Evolutionary conservation across 108 stramenopile species (phyloP).

Genomic region (Seminavis robusta): DNA sequence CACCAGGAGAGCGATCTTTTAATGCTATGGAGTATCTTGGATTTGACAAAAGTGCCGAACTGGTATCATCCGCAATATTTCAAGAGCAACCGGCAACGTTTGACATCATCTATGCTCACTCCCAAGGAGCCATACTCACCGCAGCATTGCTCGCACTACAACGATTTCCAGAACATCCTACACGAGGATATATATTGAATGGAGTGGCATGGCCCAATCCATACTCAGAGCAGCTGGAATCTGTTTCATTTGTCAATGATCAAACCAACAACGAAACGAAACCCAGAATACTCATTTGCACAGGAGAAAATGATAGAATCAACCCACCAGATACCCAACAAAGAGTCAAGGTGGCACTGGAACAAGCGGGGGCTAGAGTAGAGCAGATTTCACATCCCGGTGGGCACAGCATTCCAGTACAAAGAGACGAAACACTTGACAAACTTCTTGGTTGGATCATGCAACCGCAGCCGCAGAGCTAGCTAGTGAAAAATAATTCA

Average conservation of each 20-base stretch:
- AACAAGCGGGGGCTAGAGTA: conserved; percentile 38
- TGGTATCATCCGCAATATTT: conserved; percentile 32
- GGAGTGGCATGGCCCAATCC: conserved; percentile 82
- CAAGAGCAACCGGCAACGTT: conserved; percentile 23
- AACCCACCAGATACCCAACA: conserved; percentile 62
- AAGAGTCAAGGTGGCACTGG: conserved; percentile 42
- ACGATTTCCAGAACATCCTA: conserved; percentile 31
- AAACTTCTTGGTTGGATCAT: neutral
- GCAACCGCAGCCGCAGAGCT: neutral
- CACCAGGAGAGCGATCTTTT: conserved; percentile 69
- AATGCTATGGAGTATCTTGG: conserved; percentile 66
- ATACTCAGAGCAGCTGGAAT: conserved; percentile 28
- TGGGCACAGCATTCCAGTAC: conserved; percentile 64
- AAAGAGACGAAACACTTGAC: conserved; percentile 6
- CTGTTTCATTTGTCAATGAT: conserved; percentile 4
- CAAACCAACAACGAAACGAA: neutral
- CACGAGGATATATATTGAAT: conserved; percentile 62
- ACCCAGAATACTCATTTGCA: conserved; percentile 46
- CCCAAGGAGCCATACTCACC: conserved; percentile 78
- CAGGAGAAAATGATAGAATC: conserved; percentile 60
- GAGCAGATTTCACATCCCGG: conserved; percentile 51
- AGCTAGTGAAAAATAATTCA: no score
- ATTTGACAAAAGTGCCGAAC: conserved; percentile 48
- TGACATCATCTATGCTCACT: conserved; percentile 74
- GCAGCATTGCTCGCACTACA: conserved; percentile 53